Base-by-base conservation (phyloP, 371 early-diverging fungal genomes). In the Coemansia sp. region DNA sequence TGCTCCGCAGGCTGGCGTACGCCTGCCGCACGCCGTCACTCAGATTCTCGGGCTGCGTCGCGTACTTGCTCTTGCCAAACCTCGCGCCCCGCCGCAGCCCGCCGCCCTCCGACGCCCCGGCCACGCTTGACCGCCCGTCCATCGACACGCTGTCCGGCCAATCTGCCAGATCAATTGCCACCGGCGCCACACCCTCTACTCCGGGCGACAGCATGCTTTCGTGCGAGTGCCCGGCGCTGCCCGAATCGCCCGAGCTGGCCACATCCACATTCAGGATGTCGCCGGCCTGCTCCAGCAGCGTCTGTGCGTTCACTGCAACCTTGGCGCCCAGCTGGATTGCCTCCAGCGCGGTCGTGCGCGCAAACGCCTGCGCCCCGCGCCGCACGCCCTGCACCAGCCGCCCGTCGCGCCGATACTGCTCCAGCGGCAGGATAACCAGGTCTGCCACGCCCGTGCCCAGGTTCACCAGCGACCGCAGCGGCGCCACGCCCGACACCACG, bases 361-460 rank as follows among this genome's bases (percentile, higher is more conserved):
- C 91, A 83, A 97, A 97, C 0, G 94, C 90, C 52, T 87, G 84
- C 0, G 91, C 89, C 4, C 96, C 97, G 35, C 85, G 85, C 76
- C 95, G 91, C 49, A 72, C 72, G 71, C 90, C 97, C 61, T 88
- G 85, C 48, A 95, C 83, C 9, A 97, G 81, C 12, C 91, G 83
- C 35, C 98, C 97, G 68, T 98, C 97, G 66, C 88, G 87, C 54
- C 88, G 85, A 70, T 94, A 98, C 70, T 95, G 95, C 63, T 94
- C 92, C 61, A 97, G 84, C 0, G 99, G 99, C 56, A 98, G 72
- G 4, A 94, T 76, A 0, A 98, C 86, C 14, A 98, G 74, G 77
- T 98, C 97, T 0, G 93, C 93, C n/a, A 97, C 82, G 5, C 97
- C 97, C 6, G 85, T 82, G 6, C 97, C 92, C 33, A 98, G 54